phyloP scores from a whole-genome alignment of 805 yeast genomes.

The Metschnikowia koreensis region DNA sequence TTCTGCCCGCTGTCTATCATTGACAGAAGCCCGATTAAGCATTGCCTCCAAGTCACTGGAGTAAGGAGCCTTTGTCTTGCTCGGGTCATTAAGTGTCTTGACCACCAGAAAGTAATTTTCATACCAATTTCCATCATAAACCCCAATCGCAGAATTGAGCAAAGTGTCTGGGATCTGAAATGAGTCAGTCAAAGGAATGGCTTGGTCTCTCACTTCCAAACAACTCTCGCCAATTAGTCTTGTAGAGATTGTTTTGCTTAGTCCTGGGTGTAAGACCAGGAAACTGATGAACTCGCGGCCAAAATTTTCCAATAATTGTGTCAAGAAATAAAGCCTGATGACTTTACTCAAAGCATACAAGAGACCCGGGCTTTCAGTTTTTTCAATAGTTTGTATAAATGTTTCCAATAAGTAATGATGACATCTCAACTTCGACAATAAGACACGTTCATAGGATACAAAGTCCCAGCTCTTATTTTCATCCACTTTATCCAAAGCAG shows the following conservation, averaged over 20 bases:
- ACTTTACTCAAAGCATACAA: slow-evolving; percentile 27
- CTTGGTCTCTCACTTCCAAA: slow-evolving; percentile 16
- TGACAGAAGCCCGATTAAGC: slow-evolving; percentile 17
- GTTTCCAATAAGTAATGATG: slow-evolving; percentile 41
- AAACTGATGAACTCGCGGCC: slow-evolving; percentile 38
- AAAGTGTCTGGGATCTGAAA: slow-evolving; percentile 21
- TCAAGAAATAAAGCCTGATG: slow-evolving; percentile 33
- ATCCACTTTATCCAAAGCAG: slow-evolving; percentile 29
- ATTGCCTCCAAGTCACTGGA: slow-evolving; percentile 19
- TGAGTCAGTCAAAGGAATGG: slow-evolving; percentile 20
- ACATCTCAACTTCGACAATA: slow-evolving; percentile 42
- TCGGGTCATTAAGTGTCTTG: slow-evolving; percentile 18
- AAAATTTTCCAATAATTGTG: slow-evolving; percentile 27
- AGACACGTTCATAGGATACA: slow-evolving; percentile 37
- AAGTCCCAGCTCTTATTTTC: slow-evolving; percentile 33
- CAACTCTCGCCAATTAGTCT: slow-evolving; percentile 17
- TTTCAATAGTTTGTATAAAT: slow-evolving; percentile 23
- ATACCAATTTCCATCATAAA: slow-evolving; percentile 21
- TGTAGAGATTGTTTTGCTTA: slow-evolving; percentile 28
- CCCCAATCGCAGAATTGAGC: slow-evolving; percentile 21
- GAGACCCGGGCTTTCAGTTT: slow-evolving; percentile 26
- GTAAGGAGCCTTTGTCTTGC: slow-evolving; percentile 21
- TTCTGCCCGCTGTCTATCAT: slow-evolving; percentile 16
- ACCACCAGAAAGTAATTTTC: slow-evolving; percentile 21
- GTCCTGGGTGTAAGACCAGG: slow-evolving; percentile 30